phyloP scores from a whole-genome alignment of 129 eudicot genomes.

The Flaveria robusta region DNA sequence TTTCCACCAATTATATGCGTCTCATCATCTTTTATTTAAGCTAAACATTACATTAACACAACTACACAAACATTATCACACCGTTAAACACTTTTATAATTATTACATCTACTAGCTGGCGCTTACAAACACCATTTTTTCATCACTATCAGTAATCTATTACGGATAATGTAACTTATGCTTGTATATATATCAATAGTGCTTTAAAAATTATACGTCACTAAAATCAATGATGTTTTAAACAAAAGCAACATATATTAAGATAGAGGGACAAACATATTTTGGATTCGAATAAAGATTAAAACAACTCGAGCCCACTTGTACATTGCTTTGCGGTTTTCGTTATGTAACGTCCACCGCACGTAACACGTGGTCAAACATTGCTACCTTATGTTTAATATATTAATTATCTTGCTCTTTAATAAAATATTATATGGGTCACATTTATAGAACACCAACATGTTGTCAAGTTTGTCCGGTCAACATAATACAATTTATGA shows the following conservation, averaged over 20 bases:
- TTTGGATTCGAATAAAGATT: neutral
- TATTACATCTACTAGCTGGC: no score
- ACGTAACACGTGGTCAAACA: conserved; percentile 10
- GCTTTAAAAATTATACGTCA: no score
- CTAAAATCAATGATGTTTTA: neutral
- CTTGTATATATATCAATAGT: no score
- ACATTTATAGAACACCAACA: neutral
- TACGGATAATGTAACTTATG: neutral
- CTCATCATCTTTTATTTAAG: no score
- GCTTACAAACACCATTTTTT: no score
- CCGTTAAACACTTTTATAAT: no score
- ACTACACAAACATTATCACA: no score
- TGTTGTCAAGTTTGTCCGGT: neutral
- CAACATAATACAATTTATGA: no score
- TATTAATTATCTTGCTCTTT: neutral
- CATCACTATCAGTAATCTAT: no score
- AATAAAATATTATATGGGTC: neutral
- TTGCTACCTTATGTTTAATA: neutral
- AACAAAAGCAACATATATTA: neutral
- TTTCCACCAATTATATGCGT: no score
- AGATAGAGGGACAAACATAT: neutral
- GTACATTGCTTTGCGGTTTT: neutral
- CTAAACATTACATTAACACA: no score
- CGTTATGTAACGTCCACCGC: neutral
- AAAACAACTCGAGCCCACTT: neutral